Evolutionary conservation across 805 yeast species (phyloP), one percentile per base, ranked within the genome.

Genomic region (Candida arabinofermentans): DNA sequence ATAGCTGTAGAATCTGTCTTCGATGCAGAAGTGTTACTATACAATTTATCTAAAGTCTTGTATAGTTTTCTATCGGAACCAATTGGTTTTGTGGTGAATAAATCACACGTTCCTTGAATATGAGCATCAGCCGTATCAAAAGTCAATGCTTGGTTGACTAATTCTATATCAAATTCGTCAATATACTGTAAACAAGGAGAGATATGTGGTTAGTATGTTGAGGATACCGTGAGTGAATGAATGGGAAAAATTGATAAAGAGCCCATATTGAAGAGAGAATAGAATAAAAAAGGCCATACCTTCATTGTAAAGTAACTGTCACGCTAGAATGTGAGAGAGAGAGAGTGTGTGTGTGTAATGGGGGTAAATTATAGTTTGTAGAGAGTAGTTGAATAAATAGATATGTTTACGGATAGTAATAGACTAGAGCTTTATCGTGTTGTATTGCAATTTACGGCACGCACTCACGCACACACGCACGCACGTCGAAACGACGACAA

Each of bases 81-180:
- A 19, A 90, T 87, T 1, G 96, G 89, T 57, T 91, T 93, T 2
- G 99, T 93, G 1, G 98, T 86, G 58, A 88, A 93, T 37, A 93
- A 73, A 58, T 93, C 99, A 59, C 96, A 83, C 21, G 95, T 89
- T 10, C 97, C 98, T 42, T 77, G 76, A 30, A 93, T 79, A 51
- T 75, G 82, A 55, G 85, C 78, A 51, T 85, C 95, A 1, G 77
- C 71, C 3, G 89, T 80, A 49, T 81, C 86, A 51, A 87, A 88
- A 50, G 81, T 80, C 42, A 93, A 76, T 41, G 87, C 85, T 57
- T 89, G 95, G 58, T 89, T 89, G 29, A 93, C 84, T 52, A 84
- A 74, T 62, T 89, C 97, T n/a, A 93, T 81, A 55, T 90, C 96
- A 30, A 88, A 83, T 57, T 85, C 93, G 61, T 93, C 98, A 45